Base-by-base conservation (phyloP, 169 alveolate species). In the Plasmodium cynomolgi region DNA sequence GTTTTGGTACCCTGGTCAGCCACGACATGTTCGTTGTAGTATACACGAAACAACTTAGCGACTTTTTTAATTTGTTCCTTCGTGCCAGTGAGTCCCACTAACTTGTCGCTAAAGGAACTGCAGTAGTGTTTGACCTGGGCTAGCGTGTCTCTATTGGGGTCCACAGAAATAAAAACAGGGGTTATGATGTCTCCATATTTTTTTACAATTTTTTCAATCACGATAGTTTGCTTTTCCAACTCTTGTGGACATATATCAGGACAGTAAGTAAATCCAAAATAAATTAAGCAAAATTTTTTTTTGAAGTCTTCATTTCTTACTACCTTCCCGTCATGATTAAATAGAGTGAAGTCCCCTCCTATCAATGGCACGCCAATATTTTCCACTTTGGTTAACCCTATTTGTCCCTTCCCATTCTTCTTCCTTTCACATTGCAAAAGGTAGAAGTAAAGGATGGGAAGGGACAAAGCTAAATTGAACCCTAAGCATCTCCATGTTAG, bases 171-270 rank as follows among this genome's bases (percentile, higher is more conserved):
- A 84, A 96, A 96, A 41, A 96, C 74, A 39, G 97, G 97, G 17
- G 95, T 96, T 47, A 96, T 84, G 6, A 96, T 81, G 47, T 93
- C 95, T 26, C 97, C 97, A 83, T 95, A 95, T 37, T 95, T 91
- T 50, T 94, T 91, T 8, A 82, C 93, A 26, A 97, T 83, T 29
- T 74, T 84, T 34, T 96, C 98, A 44, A 95, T 92, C 33, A 97
- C 98, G 72, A 86, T 93, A 5, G 96, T 94, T 84, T 96, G 97
- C 41, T 97, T 97, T 73, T 97, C 98, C 94, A 97, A 93, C 82
- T 97, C 99, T 83, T 96, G 98, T 3, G 99, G 99, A 84, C 99
- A 97, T 23, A 97, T 97, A 92, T 97, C 99, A 73, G 99, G 99
- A 83, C 99, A 97, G 79, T 97, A 97, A 17, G 96, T 93, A 93